Base-by-base conservation (phyloP, 2,329 filamentous ascomycete genomes). In the Sclerotinia sclerotiorum region DNA sequence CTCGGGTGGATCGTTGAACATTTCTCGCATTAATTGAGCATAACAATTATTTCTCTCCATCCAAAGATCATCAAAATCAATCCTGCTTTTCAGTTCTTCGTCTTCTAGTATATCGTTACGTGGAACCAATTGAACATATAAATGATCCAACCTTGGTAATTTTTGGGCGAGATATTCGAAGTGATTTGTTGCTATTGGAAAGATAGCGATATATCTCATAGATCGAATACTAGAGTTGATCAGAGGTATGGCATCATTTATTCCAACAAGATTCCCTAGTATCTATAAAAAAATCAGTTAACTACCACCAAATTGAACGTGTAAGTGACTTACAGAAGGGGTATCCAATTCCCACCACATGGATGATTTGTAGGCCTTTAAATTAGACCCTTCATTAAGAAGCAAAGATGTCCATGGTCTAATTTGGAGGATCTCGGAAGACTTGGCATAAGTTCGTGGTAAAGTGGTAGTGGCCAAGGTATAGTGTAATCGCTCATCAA, bases 381-480 rank as follows among this genome's bases (percentile, higher is more conserved):
- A 84, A 5, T 87, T 92, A 0, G 90, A 92, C 11, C 90, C 90
- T 79, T 94, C 91, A 76, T 94, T 94, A 71, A 93, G 85, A 2
- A 85, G 80, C 0, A 93, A 74, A 24, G 85, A 83, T 0, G 82
- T 83, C 91, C 91, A 94, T 2, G 84, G 84, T 29, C 73, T 61
- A 48, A 74, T 67, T 17, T 72, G 56, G 49, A 76, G 75, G 0
- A 77, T 48, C 11, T 62, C 44, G 3, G 65, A 69, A 4, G 46
- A 49, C 44, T 24, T 52, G 49, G 63, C 62, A 60, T 54, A 66
- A 39, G 27, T 42, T 42, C 15, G 39, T 42, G 5, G 15, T 42
- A 42, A 5, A 17, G 39, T 42, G n/a, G 17, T 5, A 19, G 13
- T 13, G 2, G 29, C 44, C 46, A 10, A 7, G 29, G 21, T 24